phyloP scores from a whole-genome alignment of 176 grass and related monocot genomes.

The Zea luxurians region DNA sequence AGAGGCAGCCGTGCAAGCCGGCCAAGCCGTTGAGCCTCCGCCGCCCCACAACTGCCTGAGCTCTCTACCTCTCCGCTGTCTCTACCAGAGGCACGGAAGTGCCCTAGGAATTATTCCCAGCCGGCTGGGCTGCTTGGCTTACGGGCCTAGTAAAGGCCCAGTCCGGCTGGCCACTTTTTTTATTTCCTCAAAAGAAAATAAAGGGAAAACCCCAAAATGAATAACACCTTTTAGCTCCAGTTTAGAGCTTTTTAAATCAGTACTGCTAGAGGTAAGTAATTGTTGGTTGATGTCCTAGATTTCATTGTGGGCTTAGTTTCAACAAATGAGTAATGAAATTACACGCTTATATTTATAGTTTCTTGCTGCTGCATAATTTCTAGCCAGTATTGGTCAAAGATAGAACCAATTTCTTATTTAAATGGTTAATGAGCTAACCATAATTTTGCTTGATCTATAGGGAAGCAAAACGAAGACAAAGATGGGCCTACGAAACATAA shows the following conservation, averaged over 20 bases:
- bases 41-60: too few relatives aligned
- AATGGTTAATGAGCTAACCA: constrained; percentile 4
- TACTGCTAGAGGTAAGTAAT: constrained; percentile 63
- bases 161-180: too few relatives aligned
- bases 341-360: background rate
- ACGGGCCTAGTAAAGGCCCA: too few relatives aligned
- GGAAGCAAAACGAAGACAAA: constrained; percentile 83
- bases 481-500: constrained; percentile 75
- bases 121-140: too few relatives aligned
- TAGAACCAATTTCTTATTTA: constrained; percentile 1
- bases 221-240: constrained; percentile 65
- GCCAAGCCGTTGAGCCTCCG: too few relatives aligned
- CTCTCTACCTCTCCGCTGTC: too few relatives aligned
- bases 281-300: constrained; percentile 21
- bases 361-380: background rate
- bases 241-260: constrained; percentile 74
- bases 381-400: background rate
- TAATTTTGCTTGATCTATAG: constrained; percentile 38
- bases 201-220: too few relatives aligned
- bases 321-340: background rate
- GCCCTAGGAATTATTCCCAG: too few relatives aligned
- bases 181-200: too few relatives aligned
- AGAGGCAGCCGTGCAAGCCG: too few relatives aligned
- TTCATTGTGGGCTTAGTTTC: background rate
- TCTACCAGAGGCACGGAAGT: too few relatives aligned